These are phyloP conservation scores for Pouteria glomerata DNA, from an alignment of 148 eudicot genomes.

Conservation along the genomic window DNA sequence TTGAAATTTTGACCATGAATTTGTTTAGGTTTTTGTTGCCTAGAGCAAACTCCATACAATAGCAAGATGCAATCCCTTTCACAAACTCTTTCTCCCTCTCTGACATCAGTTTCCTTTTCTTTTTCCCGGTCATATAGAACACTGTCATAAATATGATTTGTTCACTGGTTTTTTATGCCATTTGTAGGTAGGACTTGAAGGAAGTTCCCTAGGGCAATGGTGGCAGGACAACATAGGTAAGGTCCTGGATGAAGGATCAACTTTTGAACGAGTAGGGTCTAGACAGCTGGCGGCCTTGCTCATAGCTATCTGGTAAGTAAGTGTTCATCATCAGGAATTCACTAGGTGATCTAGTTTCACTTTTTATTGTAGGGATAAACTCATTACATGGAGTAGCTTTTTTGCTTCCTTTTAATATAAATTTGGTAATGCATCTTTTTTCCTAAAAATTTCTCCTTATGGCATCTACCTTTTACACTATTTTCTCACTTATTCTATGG, in stretches of 20 bases:
- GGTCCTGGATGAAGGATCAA: conserved; percentile 76
- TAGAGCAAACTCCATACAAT: not conserved
- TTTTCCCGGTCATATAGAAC: not conserved
- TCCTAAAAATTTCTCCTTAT: not conserved
- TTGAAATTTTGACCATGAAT: not conserved
- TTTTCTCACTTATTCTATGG: not conserved
- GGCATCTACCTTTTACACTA: conserved; percentile 2
- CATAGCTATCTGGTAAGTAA: conserved; percentile 80
- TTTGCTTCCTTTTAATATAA: not conserved
- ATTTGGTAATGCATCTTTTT: not conserved
- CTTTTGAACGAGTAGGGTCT: conserved; percentile 95
- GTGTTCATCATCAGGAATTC: not conserved
- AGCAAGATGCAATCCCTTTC: not conserved
- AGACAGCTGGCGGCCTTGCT: conserved; percentile 91
- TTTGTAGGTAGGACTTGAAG: conserved; percentile 98
- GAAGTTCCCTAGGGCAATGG: conserved; percentile 87
- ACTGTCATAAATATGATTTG: not conserved
- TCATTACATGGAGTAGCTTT: not conserved
- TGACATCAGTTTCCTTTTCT: not conserved
- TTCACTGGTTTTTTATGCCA: conserved; percentile 21
- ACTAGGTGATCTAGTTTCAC: conserved; percentile 5
- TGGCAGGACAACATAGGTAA: conserved; percentile 98
- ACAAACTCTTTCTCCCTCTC: not conserved
- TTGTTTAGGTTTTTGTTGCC: conserved; percentile 4
- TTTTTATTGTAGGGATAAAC: not conserved